phyloP scores from a whole-genome alignment of 768 basidiomycete genomes.

The Pleurotus sapidus region DNA sequence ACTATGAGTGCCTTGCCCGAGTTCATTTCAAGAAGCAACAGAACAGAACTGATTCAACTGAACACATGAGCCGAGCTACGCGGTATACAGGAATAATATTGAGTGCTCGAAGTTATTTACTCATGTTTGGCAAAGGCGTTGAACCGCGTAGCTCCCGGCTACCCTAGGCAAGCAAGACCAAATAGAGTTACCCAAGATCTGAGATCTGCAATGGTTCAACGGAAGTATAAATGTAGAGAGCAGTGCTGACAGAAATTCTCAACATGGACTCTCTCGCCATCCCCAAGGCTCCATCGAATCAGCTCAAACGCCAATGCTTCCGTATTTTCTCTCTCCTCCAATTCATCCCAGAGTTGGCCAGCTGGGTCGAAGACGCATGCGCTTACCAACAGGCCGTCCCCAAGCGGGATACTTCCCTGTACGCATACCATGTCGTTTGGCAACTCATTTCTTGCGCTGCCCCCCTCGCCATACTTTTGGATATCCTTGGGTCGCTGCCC shows the following conservation, averaged over 20 bases:
- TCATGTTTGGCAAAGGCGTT: no score
- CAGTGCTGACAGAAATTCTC: neutral
- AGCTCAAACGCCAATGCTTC: constrained; percentile 32
- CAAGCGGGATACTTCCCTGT: constrained; percentile 21
- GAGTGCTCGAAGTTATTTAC: no score
- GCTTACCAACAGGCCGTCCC: constrained; percentile 20
- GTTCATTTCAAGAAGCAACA: no score
- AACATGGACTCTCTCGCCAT: constrained; percentile 17
- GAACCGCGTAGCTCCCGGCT: no score
- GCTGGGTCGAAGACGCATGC: constrained; percentile 29
- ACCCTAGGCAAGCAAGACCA: no score
- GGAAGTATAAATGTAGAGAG: no score
- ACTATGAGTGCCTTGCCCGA: no score
- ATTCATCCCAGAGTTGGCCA: constrained; percentile 32
- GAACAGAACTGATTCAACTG: no score
- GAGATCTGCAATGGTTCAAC: no score
- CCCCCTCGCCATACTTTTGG: constrained; percentile 31
- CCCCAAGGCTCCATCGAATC: constrained; percentile 33
- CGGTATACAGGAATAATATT: no score
- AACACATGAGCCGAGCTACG: no score
- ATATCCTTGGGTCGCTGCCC: constrained; percentile 34
- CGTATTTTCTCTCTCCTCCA: constrained; percentile 34
- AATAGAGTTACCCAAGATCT: no score
- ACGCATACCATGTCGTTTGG: constrained; percentile 23
- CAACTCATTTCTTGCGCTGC: constrained; percentile 34